Evolutionary conservation across 208 protist genomes (phyloP).

Genomic region (Crithidia bombi): DNA sequence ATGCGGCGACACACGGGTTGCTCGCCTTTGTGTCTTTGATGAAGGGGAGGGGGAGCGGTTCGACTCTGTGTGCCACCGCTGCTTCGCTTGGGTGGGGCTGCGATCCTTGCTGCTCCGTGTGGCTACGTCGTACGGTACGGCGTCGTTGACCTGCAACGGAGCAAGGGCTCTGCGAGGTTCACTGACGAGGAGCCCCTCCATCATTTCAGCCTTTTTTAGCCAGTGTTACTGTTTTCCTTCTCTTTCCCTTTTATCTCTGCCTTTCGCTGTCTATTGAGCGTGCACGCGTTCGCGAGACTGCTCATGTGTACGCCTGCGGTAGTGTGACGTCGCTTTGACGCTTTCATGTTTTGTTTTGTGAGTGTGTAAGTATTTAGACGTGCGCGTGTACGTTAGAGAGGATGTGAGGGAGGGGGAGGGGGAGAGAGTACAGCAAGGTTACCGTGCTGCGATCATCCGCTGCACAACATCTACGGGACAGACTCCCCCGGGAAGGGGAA

Average conservation of each 20-base stretch:
- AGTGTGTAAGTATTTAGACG: too few relatives aligned
- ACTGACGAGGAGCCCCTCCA: background rate
- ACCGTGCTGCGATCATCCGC: too few relatives aligned
- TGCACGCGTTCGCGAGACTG: too few relatives aligned
- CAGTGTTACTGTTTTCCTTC: background rate
- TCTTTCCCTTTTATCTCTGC: background rate
- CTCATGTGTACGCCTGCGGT: too few relatives aligned
- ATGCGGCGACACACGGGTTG: background rate
- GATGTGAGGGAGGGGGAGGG: too few relatives aligned
- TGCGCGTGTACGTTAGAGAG: too few relatives aligned
- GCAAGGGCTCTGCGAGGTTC: background rate
- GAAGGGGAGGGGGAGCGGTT: background rate
- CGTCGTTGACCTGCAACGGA: background rate
- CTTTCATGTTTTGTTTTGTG: too few relatives aligned
- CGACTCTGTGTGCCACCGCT: background rate
- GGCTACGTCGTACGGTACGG: background rate
- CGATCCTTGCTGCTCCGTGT: too few relatives aligned
- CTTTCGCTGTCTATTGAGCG: background rate
- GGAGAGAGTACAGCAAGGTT: too few relatives aligned
- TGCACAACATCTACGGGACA: too few relatives aligned
- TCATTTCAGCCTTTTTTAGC: constrained; percentile 8
- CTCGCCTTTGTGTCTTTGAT: background rate
- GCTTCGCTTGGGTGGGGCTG: background rate
- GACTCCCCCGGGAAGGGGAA: too few relatives aligned
- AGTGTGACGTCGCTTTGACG: too few relatives aligned